Evolutionary conservation across 2,329 filamentous ascomycete genomes (phyloP).

Genomic region (Arthrobotrys conoides): DNA sequence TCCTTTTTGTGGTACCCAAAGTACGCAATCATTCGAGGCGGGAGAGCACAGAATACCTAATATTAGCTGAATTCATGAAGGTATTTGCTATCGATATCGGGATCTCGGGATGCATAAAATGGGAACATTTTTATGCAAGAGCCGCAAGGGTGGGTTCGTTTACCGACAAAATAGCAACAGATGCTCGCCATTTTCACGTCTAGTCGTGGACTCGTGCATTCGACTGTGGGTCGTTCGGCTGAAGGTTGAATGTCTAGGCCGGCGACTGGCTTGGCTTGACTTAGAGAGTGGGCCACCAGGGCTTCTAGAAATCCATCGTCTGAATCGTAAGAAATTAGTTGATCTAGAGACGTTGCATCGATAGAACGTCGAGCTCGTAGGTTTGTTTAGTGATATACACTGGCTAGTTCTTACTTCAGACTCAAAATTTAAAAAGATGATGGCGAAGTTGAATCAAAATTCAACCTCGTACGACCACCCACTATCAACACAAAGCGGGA

Average conservation of each 20-base stretch:
- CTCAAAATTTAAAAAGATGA: neutral
- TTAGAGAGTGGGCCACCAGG: neutral
- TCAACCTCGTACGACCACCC: conserved; percentile 16
- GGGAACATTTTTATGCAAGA: neutral
- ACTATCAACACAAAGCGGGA: conserved; percentile 19
- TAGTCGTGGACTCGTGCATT: neutral
- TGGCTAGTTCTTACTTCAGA: neutral
- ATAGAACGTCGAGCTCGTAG: neutral
- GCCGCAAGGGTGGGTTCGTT: conserved; percentile 11
- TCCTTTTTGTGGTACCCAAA: neutral
- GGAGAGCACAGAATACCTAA: conserved; percentile 8
- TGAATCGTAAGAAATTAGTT: neutral
- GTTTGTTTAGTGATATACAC: neutral
- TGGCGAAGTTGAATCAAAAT: conserved; percentile 8
- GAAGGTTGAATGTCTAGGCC: neutral
- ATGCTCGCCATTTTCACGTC: neutral
- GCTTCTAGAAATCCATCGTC: neutral
- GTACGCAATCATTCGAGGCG: neutral
- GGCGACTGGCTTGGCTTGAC: neutral
- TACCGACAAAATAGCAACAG: conserved; percentile 22
- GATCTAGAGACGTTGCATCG: neutral
- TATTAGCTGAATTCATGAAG: conserved; percentile 17
- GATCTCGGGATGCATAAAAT: conserved; percentile 6
- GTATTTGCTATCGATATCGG: conserved; percentile 29
- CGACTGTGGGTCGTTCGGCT: conserved; percentile 16